Conservation (phyloP, 768 basidiomycete genomes). For the Termitomyces sp. region DNA sequence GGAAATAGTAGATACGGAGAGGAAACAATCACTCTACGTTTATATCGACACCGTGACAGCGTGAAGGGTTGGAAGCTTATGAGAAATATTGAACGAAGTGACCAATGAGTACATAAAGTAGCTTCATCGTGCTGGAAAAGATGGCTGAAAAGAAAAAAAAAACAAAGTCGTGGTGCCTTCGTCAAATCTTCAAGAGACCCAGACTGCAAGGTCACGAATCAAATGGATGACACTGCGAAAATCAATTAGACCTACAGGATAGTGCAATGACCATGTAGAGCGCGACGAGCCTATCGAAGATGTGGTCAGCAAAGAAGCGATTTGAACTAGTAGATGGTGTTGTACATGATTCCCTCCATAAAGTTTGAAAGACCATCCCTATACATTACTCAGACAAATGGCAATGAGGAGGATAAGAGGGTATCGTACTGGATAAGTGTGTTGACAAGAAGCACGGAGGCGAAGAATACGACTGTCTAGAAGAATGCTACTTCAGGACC, state of each 20-base stretch:
- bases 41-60: no score
- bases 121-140: no score
- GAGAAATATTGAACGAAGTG: no score
- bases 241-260: constrained; percentile 63
- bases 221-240: no score
- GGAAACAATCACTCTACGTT: no score
- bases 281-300: constrained; percentile 44
- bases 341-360: constrained; percentile 84
- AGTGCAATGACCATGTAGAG: constrained; percentile 81
- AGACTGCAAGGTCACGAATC: no score
- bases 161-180: no score
- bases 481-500: background rate
- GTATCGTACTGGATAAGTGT: constrained; percentile 64
- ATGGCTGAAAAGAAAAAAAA: no score
- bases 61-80: no score
- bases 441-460: constrained; percentile 86
- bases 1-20: no score
- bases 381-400: constrained; percentile 1
- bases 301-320: constrained; percentile 10
- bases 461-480: constrained; percentile 80
- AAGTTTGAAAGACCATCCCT: constrained; percentile 87
- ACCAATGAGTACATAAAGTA: no score
- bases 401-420: background rate
- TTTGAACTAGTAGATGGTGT: background rate
- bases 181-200: no score